Percentiles rank a stretch among this genome's conserved stretches.
Evolutionary conservation across 371 early-diverging fungal species (phyloP).

Genomic region (Zancudomyces culisetae): DNA sequence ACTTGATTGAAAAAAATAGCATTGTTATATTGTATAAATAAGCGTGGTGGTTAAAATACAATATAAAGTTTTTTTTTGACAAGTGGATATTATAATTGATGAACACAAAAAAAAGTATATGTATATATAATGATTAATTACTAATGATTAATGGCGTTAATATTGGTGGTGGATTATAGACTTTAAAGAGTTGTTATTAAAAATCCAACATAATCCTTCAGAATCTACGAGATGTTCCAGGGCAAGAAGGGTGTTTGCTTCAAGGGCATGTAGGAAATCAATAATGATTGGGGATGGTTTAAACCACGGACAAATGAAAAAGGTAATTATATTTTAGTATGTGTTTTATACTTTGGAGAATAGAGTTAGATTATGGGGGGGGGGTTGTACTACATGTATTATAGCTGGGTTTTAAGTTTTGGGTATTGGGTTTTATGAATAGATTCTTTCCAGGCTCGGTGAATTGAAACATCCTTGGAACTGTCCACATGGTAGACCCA

Average conservation of each 20-base stretch:
- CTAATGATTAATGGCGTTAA: too few relatives aligned
- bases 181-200: neutral
- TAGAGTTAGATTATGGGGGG: neutral
- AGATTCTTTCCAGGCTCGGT: conserved; percentile 52
- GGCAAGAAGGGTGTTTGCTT: conserved; percentile 45
- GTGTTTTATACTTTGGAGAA: too few relatives aligned
- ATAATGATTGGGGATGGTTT: conserved; percentile 66
- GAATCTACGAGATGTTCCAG: conserved; percentile 33
- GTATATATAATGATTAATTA: too few relatives aligned
- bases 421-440: neutral
- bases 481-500: conserved; percentile 97
- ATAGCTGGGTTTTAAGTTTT: neutral
- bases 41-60: too few relatives aligned
- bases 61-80: too few relatives aligned
- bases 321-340: conserved; percentile 7
- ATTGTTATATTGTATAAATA: too few relatives aligned
- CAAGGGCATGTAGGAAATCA: conserved; percentile 53
- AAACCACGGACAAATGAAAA: conserved; percentile 40
- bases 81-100: too few relatives aligned
- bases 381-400: neutral
- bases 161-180: neutral
- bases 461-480: conserved; percentile 87
- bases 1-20: too few relatives aligned
- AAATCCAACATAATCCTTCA: neutral
- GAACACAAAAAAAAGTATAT: conserved; percentile 15